These are phyloP conservation scores for Boletus barrowsii DNA, from an alignment of 768 basidiomycete species.

Conservation along the genomic window DNA sequence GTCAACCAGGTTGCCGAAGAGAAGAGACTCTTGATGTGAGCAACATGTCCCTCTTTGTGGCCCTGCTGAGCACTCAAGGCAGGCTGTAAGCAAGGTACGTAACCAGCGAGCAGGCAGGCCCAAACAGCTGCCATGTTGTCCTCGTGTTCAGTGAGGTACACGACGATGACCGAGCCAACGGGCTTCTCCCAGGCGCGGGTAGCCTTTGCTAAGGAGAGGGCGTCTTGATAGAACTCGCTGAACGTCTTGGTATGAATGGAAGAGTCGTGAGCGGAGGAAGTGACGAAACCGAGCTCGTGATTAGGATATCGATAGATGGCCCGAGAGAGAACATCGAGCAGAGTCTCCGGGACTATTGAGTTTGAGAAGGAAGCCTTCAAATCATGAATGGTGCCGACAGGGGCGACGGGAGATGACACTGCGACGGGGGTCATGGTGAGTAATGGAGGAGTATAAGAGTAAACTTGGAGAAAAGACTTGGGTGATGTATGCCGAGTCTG, in stretches of 20 bases:
- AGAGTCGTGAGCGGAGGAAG: conserved; percentile 30
- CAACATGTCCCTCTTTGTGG: conserved; percentile 29
- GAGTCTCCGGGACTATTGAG: conserved; percentile 12
- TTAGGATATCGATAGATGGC: conserved; percentile 21
- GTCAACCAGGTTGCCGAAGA: conserved; percentile 33
- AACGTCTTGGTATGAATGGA: conserved; percentile 28
- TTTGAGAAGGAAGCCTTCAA: conserved; percentile 14
- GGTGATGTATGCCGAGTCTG: conserved; percentile 1
- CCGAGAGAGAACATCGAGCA: conserved; percentile 21
- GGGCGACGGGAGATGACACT: conserved; percentile 5
- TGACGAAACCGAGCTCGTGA: conserved; percentile 26
- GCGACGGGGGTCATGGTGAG: conserved; percentile 17
- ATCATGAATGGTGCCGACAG: conserved; percentile 7
- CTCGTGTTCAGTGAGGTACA: conserved; percentile 33
- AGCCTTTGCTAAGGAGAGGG: conserved; percentile 20
- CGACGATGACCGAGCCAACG: conserved; percentile 23
- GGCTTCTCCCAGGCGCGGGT: conserved; percentile 24
- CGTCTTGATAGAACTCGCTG: conserved; percentile 14
- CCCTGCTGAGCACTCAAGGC: conserved; percentile 33
- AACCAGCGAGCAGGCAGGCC: conserved; percentile 32
- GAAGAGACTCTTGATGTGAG: conserved; percentile 30
- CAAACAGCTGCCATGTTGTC: conserved; percentile 34
- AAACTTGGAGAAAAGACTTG: neutral
- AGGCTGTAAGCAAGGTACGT: conserved; percentile 32
- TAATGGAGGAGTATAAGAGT: neutral